phyloP scores from a whole-genome alignment of 805 yeast genomes.

The Candida vaughaniae region DNA sequence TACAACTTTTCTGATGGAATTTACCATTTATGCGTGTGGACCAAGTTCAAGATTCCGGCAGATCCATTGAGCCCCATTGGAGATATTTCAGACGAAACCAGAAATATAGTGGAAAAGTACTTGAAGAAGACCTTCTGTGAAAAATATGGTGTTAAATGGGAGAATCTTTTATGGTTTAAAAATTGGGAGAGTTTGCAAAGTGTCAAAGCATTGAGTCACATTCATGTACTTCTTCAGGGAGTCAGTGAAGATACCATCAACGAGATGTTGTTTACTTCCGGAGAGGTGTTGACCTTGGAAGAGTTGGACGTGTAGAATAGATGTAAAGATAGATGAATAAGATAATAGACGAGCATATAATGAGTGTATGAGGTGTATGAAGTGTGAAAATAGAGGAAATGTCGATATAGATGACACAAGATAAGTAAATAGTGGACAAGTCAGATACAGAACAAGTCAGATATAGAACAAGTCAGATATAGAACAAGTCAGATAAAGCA shows the following conservation, averaged over 20 bases:
- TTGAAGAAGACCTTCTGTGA: conserved; percentile 50
- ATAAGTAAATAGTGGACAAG: too few relatives aligned
- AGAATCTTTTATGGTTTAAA: conserved; percentile 61
- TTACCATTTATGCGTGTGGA: conserved; percentile 66
- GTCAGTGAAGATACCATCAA: conserved; percentile 24
- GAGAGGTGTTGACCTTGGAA: conserved; percentile 15
- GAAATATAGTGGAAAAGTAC: conserved; percentile 42
- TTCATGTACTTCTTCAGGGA: conserved; percentile 62
- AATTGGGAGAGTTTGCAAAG: conserved; percentile 73
- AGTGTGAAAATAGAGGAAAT: too few relatives aligned
- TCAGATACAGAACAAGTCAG: too few relatives aligned
- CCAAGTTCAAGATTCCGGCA: conserved; percentile 52
- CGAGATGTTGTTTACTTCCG: conserved; percentile 15
- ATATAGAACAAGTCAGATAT: too few relatives aligned
- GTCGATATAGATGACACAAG: too few relatives aligned
- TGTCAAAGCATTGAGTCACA: conserved; percentile 62
- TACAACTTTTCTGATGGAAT: conserved; percentile 55
- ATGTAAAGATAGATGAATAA: background rate
- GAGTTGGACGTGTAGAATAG: conserved; percentile 8
- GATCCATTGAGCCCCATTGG: conserved; percentile 53
- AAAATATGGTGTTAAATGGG: conserved; percentile 37
- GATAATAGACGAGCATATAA: too few relatives aligned
- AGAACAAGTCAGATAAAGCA: too few relatives aligned
- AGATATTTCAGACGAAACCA: conserved; percentile 45
- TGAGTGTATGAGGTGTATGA: too few relatives aligned